phyloP scores from a whole-genome alignment of 257 asterid species.

The Misopates orontium region DNA sequence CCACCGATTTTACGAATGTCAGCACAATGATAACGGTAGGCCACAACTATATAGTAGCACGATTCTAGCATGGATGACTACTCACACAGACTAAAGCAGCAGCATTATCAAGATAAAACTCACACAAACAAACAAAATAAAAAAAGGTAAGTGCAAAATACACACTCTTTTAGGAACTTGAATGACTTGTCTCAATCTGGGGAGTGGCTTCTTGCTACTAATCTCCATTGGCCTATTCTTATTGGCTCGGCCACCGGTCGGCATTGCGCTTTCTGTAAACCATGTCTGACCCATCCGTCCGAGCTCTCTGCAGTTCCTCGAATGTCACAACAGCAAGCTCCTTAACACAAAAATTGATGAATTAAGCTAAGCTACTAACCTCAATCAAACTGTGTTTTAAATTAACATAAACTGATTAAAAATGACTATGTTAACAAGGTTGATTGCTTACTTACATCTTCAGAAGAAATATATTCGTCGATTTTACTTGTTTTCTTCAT shows the following conservation, averaged over 20 bases:
- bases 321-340: slow-evolving; percentile 88
- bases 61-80: neutral
- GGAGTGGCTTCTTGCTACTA: slow-evolving; percentile 84
- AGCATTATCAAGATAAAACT: too few relatives aligned
- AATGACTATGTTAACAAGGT: too few relatives aligned
- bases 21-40: neutral
- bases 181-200: slow-evolving; percentile 71
- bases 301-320: slow-evolving; percentile 85
- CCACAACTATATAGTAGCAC: neutral
- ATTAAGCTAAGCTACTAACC: too few relatives aligned
- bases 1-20: too few relatives aligned
- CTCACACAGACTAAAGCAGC: neutral
- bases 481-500: slow-evolving; percentile 58
- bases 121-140: too few relatives aligned
- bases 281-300: slow-evolving; percentile 81
- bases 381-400: too few relatives aligned
- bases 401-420: too few relatives aligned
- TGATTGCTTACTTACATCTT: slow-evolving; percentile 51
- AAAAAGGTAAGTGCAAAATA: neutral
- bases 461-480: slow-evolving; percentile 46
- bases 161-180: slow-evolving; percentile 80
- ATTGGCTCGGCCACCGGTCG: slow-evolving; percentile 74
- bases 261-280: slow-evolving; percentile 45
- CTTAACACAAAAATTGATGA: slow-evolving; percentile 31
- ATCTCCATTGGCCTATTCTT: slow-evolving; percentile 98